Evolutionary conservation across 2,329 filamentous ascomycete genomes (phyloP), one percentile per base, ranked within the genome.

Genomic region (Dactylellina drechsleri): DNA sequence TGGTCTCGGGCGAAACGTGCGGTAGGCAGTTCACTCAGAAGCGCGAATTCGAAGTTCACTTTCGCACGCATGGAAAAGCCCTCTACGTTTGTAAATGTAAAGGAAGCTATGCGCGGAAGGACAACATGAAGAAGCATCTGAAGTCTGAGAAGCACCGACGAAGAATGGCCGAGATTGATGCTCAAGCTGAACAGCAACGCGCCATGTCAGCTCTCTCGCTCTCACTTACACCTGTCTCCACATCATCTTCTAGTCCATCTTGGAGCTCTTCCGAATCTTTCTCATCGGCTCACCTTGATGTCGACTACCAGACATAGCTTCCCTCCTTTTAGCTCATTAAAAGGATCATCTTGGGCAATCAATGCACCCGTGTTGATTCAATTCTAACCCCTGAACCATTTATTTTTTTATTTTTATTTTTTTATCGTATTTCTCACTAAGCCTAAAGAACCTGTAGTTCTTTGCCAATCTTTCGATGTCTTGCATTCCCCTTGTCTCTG

Each of bases 51-150:
- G 52, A 75, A 26, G 31, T 65, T 28, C 71, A 75, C 23, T 64
- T 64, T 45, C 56, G 59, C 36, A 36, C 45, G 8, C 71, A 75
- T 31, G 62, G 54, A 15, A 64, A 53, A 16, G 64, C 64, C 0
- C 20, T 75, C 6, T 68, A 59, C 18, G 15, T 4, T 5, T 75
- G 71, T 40, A 49, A 75, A n/a, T 75, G 58, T 20, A 10, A 16
- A 5, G 28, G 47, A 15, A 28, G 49, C 7, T 20, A 45, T 18
- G 50, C 57, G 2, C 23, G 71, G 8, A 54, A 60, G 6, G 71
- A 75, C 36, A 68, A 75, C 16, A 45, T 40, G 31, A 47, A 57
- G 8, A 49, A 45, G 5, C 71, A 75, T 47, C 18, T 54, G 15
- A 45, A 43, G 0, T 66, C 60, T 2, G 16, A 47, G 26, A 47